Conservation (phyloP, 139 green algal genomes). For the Limnomonas spitsbergensis region DNA sequence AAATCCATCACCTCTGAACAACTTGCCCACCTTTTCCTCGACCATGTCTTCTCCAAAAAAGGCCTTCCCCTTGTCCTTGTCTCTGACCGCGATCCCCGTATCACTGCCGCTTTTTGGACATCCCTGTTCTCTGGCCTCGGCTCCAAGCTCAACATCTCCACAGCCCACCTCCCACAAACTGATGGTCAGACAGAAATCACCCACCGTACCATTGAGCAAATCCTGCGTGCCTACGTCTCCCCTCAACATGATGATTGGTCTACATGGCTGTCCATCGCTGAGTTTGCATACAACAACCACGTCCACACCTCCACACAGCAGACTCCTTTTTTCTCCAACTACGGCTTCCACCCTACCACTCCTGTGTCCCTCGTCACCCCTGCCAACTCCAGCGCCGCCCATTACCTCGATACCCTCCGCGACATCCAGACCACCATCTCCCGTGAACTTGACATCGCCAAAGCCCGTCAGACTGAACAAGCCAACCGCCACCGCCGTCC, state of each 20-base stretch:
- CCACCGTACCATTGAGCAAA: conserved; percentile 16
- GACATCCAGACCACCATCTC: conserved; percentile 18
- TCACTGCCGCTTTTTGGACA: too few relatives aligned
- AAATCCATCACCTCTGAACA: conserved; percentile 30
- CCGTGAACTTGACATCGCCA: conserved; percentile 9
- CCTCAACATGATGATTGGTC: conserved; percentile 12
- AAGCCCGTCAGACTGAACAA: not conserved
- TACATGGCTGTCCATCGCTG: conserved; percentile 1
- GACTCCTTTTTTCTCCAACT: conserved; percentile 17
- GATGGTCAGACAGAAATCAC: conserved; percentile 9
- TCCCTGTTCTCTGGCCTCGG: too few relatives aligned
- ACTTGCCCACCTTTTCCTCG: conserved; percentile 41
- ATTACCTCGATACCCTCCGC: not conserved
- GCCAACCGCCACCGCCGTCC: conserved; percentile 19
- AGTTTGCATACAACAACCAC: conserved; percentile 23
- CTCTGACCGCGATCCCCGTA: conserved; percentile 49
- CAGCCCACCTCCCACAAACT: too few relatives aligned
- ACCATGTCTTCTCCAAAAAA: conserved; percentile 39
- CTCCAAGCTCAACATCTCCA: too few relatives aligned
- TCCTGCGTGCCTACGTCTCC: conserved; percentile 13
- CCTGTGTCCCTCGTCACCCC: not conserved
- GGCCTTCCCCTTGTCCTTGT: conserved; percentile 47
- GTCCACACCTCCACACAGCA: not conserved
- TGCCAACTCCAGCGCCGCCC: not conserved
- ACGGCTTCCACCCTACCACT: conserved; percentile 9